Evolutionary conservation across 2,329 filamentous ascomycete species (phyloP).

Genomic region (Colletotrichum sp.): DNA sequence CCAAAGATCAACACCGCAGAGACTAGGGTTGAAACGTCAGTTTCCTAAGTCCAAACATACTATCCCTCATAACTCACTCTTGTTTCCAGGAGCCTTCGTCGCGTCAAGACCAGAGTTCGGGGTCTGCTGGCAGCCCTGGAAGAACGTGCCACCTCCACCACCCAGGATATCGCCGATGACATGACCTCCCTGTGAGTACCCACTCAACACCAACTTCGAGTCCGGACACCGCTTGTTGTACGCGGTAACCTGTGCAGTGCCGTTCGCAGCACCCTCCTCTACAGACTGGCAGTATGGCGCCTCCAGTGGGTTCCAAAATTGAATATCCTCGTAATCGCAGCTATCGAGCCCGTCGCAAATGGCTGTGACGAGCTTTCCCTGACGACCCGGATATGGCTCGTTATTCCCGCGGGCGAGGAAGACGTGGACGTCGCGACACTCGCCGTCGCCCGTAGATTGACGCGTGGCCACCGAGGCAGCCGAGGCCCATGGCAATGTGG

Average conservation of each 20-base stretch:
- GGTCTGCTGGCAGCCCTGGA: constrained; percentile 32
- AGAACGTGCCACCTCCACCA: constrained; percentile 37
- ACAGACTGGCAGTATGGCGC: constrained; percentile 40
- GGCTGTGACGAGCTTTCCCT: constrained; percentile 29
- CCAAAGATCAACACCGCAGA: constrained; percentile 38
- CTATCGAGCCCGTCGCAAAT: constrained; percentile 29
- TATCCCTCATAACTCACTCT: constrained; percentile 30
- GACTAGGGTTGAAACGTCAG: constrained; percentile 23
- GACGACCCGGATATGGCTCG: constrained; percentile 33
- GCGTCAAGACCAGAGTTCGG: constrained; percentile 28
- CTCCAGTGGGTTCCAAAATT: constrained; percentile 31
- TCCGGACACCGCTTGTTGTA: constrained; percentile 44
- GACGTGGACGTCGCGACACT: constrained; percentile 31
- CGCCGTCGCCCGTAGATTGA: constrained; percentile 3
- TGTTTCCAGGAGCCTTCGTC: constrained; percentile 31
- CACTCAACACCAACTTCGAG: constrained; percentile 43
- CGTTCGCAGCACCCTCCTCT: constrained; percentile 37
- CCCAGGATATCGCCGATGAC: constrained; percentile 40
- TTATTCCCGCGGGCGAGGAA: constrained; percentile 33
- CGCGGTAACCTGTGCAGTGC: constrained; percentile 39
- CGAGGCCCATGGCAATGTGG: background rate
- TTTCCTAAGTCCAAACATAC: too few species aligned
- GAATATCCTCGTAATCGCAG: constrained; percentile 37
- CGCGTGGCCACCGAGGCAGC: background rate
- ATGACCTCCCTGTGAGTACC: constrained; percentile 45